phyloP scores from a whole-genome alignment of 495 filamentous ascomycete genomes.

The Hypoxylon fragiforme region DNA sequence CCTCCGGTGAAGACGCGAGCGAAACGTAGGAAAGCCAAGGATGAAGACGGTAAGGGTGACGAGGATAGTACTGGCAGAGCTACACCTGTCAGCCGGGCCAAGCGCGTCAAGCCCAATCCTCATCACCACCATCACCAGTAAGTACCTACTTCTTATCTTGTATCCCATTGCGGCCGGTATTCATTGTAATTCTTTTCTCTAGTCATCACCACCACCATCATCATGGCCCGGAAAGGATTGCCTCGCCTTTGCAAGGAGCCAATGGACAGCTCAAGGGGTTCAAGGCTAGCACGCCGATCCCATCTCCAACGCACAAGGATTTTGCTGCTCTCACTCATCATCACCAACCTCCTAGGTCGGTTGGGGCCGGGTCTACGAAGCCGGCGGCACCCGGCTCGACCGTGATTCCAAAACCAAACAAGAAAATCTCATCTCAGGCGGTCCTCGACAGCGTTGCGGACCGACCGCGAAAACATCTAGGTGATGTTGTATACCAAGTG shows the following conservation, averaged over 20 bases:
- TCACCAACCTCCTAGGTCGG: conserved; percentile 44
- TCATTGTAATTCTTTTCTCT: conserved; percentile 35
- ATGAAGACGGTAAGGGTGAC: conserved; percentile 60
- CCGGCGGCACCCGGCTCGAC: conserved; percentile 44
- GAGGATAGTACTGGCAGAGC: conserved; percentile 60
- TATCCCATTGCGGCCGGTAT: conserved; percentile 22
- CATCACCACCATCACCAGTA: conserved; percentile 66
- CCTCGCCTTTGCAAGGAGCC: conserved; percentile 48
- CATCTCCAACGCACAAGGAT: conserved; percentile 60
- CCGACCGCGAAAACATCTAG: conserved; percentile 77
- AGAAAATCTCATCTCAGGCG: conserved; percentile 64
- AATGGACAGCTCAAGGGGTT: conserved; percentile 46
- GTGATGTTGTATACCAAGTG: conserved; percentile 56
- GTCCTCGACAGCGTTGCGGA: conserved; percentile 70
- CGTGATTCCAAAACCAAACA: conserved; percentile 60
- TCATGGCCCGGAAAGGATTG: conserved; percentile 64
- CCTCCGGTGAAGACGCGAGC: conserved; percentile 43
- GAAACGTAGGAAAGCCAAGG: conserved; percentile 62
- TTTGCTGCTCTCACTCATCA: conserved; percentile 46
- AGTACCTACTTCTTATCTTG: conserved; percentile 36
- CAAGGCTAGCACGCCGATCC: conserved; percentile 54
- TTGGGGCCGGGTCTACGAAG: conserved; percentile 38
- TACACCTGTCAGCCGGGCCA: conserved; percentile 59
- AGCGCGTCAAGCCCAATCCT: conserved; percentile 62
- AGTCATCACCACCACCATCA: conserved; percentile 77